Base-by-base conservation (phyloP, 2,329 filamentous ascomycete genomes). In the Fusarium odoratissimum region DNA sequence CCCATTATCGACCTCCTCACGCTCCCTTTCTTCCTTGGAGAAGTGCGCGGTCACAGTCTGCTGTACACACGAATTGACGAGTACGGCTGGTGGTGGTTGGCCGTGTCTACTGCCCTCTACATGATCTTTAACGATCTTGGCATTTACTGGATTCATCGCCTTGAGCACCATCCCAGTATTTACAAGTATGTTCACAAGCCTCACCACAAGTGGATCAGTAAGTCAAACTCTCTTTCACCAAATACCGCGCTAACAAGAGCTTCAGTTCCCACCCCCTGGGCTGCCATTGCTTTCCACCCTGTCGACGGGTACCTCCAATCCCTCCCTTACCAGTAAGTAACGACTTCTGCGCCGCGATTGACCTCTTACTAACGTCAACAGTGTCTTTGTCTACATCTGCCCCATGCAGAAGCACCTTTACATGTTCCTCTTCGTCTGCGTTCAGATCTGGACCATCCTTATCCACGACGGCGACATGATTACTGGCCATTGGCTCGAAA, bases 381-480 rank as follows among this genome's bases (percentile, higher is more conserved):
- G 83, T 71, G 25, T 83, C 58, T 85, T 84, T 48, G 80, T 83
- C 70, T 85, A 84, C 72, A 56, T 86, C 68, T 86, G 79, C 78
- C 84, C 84, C 8, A 81, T 85, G 75, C 84, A 86, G 67, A 82
- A 83, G 72, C 82, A 84, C 67, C 79, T 84, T 14, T 86, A 85
- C 79, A 71, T 85, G 58, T 70, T 80, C 30, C 82, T 86, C 52
- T 86, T 86, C 74, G 73, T 80, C 30, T 74, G 81, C 21, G 84
- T 86, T 49, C 83, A 86, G 75, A 78, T 86, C 74, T 86, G 84
- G 84, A 86, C 84, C 66, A 85, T 86, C 67, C 77, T 86, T 62
- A 86, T 86, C 58, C 84, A 86, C 78, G 84, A 86, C 70, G 84
- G 84, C 69, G 84, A 86, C 80, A 85, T 85, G 82, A 84, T 86